phyloP scores from a whole-genome alignment of 2,329 filamentous ascomycete genomes.

The Pseudohalonectria lignicola region DNA sequence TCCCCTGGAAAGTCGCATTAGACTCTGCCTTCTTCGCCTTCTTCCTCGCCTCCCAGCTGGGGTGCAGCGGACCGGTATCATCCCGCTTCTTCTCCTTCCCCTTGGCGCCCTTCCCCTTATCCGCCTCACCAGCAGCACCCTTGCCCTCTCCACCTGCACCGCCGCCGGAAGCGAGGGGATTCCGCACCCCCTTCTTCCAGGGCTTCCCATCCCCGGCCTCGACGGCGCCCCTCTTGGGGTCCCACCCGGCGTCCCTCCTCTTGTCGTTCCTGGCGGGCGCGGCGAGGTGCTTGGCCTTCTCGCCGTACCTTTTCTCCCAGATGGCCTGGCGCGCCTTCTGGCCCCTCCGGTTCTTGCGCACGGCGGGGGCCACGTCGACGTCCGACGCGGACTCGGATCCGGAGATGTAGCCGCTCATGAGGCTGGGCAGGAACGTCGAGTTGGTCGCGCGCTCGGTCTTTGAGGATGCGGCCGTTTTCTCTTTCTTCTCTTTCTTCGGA shows the following conservation, averaged over 20 bases:
- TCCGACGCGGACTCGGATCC: conserved; percentile 62
- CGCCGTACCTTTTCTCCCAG: conserved; percentile 70
- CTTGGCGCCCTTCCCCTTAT: not conserved
- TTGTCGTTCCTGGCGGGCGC: conserved; percentile 6
- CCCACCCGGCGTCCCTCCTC: conserved; percentile 43
- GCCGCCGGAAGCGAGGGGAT: conserved; percentile 13
- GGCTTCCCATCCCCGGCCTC: conserved; percentile 28
- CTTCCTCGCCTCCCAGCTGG: conserved; percentile 54
- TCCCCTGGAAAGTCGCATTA: conserved; percentile 40
- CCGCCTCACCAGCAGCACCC: not conserved
- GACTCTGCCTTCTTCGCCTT: conserved; percentile 46
- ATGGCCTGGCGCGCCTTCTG: conserved; percentile 70
- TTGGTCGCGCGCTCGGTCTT: conserved; percentile 15
- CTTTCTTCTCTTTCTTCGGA: conserved; percentile 4
- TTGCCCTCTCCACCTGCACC: not conserved
- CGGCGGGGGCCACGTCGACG: conserved; percentile 45
- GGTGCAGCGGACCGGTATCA: conserved; percentile 40
- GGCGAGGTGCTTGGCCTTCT: conserved; percentile 55
- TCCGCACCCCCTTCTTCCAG: conserved; percentile 39
- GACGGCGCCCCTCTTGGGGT: conserved; percentile 43
- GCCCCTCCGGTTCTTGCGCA: conserved; percentile 59
- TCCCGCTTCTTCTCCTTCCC: conserved; percentile 9
- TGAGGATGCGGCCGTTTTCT: conserved; percentile 10
- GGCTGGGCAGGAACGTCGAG: conserved; percentile 60
- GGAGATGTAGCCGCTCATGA: conserved; percentile 72